Base-by-base conservation (phyloP, 2,329 filamentous ascomycete species). In the Domatiomyces globalis region DNA sequence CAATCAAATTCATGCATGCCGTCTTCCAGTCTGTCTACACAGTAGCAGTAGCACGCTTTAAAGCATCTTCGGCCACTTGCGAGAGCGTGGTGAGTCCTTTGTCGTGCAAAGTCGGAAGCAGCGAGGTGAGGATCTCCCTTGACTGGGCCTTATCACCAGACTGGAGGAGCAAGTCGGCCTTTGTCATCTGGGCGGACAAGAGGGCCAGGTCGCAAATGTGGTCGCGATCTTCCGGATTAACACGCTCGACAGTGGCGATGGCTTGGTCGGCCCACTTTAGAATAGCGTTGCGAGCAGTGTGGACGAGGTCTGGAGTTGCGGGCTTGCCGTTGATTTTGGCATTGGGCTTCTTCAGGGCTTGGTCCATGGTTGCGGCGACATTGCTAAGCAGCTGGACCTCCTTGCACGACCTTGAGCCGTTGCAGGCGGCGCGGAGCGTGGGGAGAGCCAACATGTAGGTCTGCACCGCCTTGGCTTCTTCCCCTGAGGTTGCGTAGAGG, bases 251-350 rank as follows among this genome's bases (percentile, higher is more conserved):
- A 15, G 58, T 56, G 2, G 51, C 57, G 47, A 60, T 56, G 2
- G 58, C 58, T 42, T 60, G 57, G 44, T 59, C 58, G 2, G 54
- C 57, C 58, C 58, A 60, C 48, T 51, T 55, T 25, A 60, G 47
- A 1, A 51, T 57, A 9, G 58, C 55, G 29, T 48, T 48, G 27
- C 57, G 36, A 6, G 55, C 58, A 6, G 57, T 53, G 45, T 53
- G 56, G 18, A 59, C 39, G 4, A 53, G 52, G 8, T 51, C 47
- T 43, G 59, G 54, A 10, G 56, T 57, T 2, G 53, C 54, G 6
- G 59, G 59, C 46, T 57, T 54, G n/a, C 59, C 59, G 42, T 61
- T 58, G 50, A 61, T 53, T 9, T 53, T 56, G 1, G 59, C 57
- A 17, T 54, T 54, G 3, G 59, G 59, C 25, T 55, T 57, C 52